Percentiles rank a stretch among this genome's conserved stretches.
phyloP scores from a whole-genome alignment of 2,329 filamentous ascomycete genomes.

The Diaporthe nobilis region DNA sequence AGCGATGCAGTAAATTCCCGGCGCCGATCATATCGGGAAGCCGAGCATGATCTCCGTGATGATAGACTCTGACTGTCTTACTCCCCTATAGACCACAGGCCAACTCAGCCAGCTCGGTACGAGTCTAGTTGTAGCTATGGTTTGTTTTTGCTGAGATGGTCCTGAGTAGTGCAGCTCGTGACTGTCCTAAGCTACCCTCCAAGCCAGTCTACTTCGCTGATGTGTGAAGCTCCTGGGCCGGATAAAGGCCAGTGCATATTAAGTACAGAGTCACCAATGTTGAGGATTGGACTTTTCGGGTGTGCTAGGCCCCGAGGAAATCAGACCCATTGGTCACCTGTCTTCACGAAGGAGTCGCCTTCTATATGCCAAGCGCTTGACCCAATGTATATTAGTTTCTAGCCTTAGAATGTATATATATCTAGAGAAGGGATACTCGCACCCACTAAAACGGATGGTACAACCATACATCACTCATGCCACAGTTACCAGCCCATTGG shows the following conservation, averaged over 20 bases:
- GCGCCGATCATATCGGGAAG: constrained; percentile 14
- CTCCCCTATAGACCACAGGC: neutral
- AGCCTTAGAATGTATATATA: no score
- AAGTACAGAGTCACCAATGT: neutral
- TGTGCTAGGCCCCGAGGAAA: no score
- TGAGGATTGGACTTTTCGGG: no score
- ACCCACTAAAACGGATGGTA: no score
- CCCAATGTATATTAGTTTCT: no score
- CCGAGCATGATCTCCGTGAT: neutral
- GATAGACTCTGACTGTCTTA: neutral
- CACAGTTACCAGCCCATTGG: no score
- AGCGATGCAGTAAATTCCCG: neutral
- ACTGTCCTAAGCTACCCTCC: no score
- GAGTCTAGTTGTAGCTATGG: neutral
- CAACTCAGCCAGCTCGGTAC: neutral
- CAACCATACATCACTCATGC: no score
- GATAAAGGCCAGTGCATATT: no score
- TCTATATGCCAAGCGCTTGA: no score
- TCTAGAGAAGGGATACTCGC: neutral
- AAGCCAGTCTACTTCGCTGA: neutral
- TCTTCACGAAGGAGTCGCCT: no score
- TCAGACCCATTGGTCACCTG: no score
- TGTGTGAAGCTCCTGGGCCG: neutral
- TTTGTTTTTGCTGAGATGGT: neutral
- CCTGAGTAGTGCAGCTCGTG: neutral